Base-by-base conservation (phyloP, 805 yeast species). In the Ogataea chonburiensis region DNA sequence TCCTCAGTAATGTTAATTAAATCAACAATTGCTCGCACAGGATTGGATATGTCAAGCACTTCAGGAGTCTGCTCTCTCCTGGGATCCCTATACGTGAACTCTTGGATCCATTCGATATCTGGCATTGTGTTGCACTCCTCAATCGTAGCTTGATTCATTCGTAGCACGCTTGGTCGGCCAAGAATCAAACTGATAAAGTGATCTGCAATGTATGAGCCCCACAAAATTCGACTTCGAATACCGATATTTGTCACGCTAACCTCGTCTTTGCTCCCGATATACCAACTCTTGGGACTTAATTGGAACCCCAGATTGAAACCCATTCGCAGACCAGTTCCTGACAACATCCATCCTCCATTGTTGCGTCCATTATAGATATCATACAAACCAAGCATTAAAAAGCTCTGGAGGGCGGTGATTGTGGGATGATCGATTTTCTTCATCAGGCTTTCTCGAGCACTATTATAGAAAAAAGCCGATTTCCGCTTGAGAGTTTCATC, bases 141-240 rank as follows among this genome's bases (percentile, higher is more conserved):
- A 10, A 79, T 75, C 0, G 82, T 70, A 0, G 84, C 75, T 45
- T 79, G 79, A 28, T 71, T 66, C 32, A 73, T 64, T 48, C 77
- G 73, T 33, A 79, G 54, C 1, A 71, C 58, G 0, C 80, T 70
- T 0, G 82, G 81, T 34, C 83, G 58, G 3, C 86, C 86, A 30
- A 77, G 56, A 32, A 77, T 61, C 23, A 78, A 58, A 50, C 81
- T 72, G 22, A 78, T 74, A 47, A 78, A 73, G 51, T 77, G 83
- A 53, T 79, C 86, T 2, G 79, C 80, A 38, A 78, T 61, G 53
- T 72, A 79, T 32, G 79, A 70, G 3, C 85, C 85, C 86, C 86
- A 79, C 52, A 74, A 75, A 8, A 79, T 73, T 40, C 86, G 61
- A 32, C 77, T 69, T 40, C 82, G 64, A 37, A 79, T 75, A 25